These are phyloP conservation scores for Flaveria brownii DNA, from an alignment of 129 eudicot genomes.

Conservation along the genomic window DNA sequence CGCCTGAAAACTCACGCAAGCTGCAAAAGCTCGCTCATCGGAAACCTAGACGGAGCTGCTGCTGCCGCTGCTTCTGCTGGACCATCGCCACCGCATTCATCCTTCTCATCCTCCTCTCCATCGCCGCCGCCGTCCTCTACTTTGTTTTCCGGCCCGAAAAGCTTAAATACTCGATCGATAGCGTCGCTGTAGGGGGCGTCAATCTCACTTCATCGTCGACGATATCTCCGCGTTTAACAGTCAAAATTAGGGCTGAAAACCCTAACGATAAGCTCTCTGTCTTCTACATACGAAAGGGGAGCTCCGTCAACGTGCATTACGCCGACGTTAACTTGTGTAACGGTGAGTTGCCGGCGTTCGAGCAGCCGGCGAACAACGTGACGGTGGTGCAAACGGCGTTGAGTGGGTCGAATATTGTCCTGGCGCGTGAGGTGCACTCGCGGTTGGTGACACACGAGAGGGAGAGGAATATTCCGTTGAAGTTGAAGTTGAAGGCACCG, in stretches of 20 bases:
- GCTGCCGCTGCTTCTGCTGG: constrained; percentile 56
- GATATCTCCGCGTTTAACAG: constrained; percentile 51
- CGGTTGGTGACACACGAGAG: constrained; percentile 43
- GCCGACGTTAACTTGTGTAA: constrained; percentile 43
- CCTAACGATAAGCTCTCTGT: constrained; percentile 63
- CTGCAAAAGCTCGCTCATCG: constrained; percentile 30
- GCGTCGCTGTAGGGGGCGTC: constrained; percentile 44
- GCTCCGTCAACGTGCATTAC: constrained; percentile 48
- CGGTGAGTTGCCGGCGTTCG: constrained; percentile 65
- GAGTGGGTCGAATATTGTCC: constrained; percentile 46
- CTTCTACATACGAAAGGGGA: constrained; percentile 47
- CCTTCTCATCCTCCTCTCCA: constrained; percentile 40
- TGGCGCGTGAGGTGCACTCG: constrained; percentile 49
- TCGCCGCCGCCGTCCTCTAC: constrained; percentile 52
- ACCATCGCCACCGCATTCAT: constrained; percentile 42
- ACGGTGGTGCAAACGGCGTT: constrained; percentile 62
- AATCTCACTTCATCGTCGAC: constrained; percentile 53
- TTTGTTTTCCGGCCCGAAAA: constrained; percentile 66
- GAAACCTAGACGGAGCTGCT: constrained; percentile 44
- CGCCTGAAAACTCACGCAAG: constrained; percentile 61
- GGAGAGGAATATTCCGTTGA: constrained; percentile 55
- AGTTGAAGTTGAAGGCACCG: constrained; percentile 49
- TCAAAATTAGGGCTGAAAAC: constrained; percentile 51
- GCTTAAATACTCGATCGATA: constrained; percentile 51
- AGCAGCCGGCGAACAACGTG: constrained; percentile 56